Evolutionary conservation across 2,329 filamentous ascomycete species (phyloP).

Genomic region (Xylaria digitata): DNA sequence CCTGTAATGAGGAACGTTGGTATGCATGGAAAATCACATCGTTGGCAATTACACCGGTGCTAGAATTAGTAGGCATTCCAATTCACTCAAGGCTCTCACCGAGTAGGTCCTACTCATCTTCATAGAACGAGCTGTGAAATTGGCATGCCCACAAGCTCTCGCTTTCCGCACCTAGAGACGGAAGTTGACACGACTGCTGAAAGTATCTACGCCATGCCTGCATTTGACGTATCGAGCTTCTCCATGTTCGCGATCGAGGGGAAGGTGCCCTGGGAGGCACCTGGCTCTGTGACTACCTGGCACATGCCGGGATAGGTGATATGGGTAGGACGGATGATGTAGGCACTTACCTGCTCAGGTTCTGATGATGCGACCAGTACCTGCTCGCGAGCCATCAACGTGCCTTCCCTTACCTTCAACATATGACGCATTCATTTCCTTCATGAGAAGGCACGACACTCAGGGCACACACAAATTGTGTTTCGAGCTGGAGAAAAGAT

Average conservation of each 20-base stretch:
- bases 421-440: constrained; percentile 13
- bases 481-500: constrained; percentile 11
- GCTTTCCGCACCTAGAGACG: not conserved
- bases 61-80: not conserved
- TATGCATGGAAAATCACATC: not conserved
- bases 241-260: not conserved
- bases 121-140: not conserved
- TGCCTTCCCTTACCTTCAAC: constrained; percentile 25
- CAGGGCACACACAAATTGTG: constrained; percentile 24
- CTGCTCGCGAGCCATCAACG: not conserved
- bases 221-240: not conserved
- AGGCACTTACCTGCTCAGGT: constrained; percentile 1
- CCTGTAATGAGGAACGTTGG: not conserved
- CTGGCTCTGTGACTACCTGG: not conserved
- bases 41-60: not conserved
- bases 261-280: constrained; percentile 4
- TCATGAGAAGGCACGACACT: constrained; percentile 25
- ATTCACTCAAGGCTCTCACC: too few species aligned
- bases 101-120: not conserved
- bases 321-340: constrained; percentile 4
- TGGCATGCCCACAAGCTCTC: not conserved
- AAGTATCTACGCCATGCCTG: not conserved
- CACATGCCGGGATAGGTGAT: not conserved
- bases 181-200: constrained; percentile 2
- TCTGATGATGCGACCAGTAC: not conserved